Base-by-base conservation (phyloP, 169 alveolate genomes). In the Eimeria acervulina region DNA sequence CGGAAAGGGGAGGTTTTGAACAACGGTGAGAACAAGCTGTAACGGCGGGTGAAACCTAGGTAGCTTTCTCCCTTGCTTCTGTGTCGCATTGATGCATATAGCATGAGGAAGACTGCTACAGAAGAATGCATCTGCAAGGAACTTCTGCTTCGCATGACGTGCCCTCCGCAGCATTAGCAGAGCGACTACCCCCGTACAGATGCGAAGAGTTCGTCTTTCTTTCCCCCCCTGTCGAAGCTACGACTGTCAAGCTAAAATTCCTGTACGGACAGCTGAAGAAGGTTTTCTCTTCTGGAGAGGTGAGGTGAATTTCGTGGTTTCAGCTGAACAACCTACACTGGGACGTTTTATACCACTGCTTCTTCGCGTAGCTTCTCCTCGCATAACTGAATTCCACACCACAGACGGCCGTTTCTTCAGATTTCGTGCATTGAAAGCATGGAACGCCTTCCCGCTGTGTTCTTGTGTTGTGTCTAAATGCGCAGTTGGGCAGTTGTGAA, bases 401-500 rank as follows among this genome's bases (percentile, higher is more conserved):
- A 2, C 40, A 36, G 83, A 5, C 0, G 28, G 70, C 36, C 2
- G 21, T 13, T 40, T 2, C 7, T 10, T 26, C n/a, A 13, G 28
- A 7, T 2, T 1, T 28, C n/a, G 26, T 36, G 66, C 91, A 3
- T 31, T 12, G 28, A 17, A 52, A 44, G 13, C 55, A 33, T 51
- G 52, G 72, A 5, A 33, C 26, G 55, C 74, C 51, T 47, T 38
- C 42, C 28, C 55, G n/a, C 59, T 38, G 59, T 42, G 2, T 26
- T 55, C 0, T 7, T 33, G 23, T 31, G 47, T 13, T 87, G 81
- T 17, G 51, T 93, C 47, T 3, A 0, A 17, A 19, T 63, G 38
- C 28, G 95, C 95, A 95, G 95, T 70, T 95, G 47, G 97, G 97
- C 7, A 63, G 94, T 94, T 76, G 52, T 26, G 96, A 78, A 15